A percentile compares a stretch with the other conserved stretches of the same genome.
These are phyloP conservation scores for Colletotrichum graminicola DNA, from an alignment of 2,329 filamentous ascomycete genomes.

Conservation along the genomic window DNA sequence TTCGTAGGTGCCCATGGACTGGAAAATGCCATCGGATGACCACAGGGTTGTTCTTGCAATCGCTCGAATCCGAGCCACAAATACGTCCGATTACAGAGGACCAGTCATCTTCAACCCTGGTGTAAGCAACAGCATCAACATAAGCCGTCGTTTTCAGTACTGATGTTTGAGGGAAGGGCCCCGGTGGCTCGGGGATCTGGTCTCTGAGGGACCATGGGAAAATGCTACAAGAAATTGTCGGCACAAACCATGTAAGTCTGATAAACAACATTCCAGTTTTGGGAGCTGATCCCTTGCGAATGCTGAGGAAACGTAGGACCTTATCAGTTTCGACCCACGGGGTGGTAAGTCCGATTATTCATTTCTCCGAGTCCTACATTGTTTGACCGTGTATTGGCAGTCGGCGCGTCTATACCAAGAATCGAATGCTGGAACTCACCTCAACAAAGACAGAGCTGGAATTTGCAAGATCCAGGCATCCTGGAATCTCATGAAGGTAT, in stretches of 20 bases:
- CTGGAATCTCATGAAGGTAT: conserved; percentile 61
- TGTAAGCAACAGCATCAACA: conserved; percentile 43
- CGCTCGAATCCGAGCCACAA: conserved; percentile 50
- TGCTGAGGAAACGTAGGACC: conserved; percentile 51
- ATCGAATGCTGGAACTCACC: conserved; percentile 63
- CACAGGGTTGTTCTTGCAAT: conserved; percentile 51
- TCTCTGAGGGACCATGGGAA: conserved; percentile 50
- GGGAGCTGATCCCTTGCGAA: background rate
- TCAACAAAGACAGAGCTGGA: conserved; percentile 59
- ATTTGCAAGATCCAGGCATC: conserved; percentile 57
- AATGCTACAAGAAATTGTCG: conserved; percentile 59
- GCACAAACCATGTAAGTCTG: conserved; percentile 57
- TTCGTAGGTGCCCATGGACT: conserved; percentile 55
- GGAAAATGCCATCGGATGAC: conserved; percentile 48
- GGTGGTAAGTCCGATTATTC: conserved; percentile 52
- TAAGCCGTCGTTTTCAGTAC: background rate
- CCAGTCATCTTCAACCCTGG: conserved; percentile 54
- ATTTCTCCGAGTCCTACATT: too few species aligned
- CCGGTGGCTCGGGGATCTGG: conserved; percentile 61
- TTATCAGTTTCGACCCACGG: conserved; percentile 65
- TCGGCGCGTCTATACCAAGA: conserved; percentile 63
- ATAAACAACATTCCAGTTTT: background rate
- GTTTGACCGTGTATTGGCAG: conserved; percentile 38
- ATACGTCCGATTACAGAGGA: conserved; percentile 44
- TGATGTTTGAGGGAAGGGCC: conserved; percentile 52